Evolutionary conservation across 2,329 filamentous ascomycete species (phyloP), one percentile per base, ranked within the genome.

Genomic region (Nemania serpens): DNA sequence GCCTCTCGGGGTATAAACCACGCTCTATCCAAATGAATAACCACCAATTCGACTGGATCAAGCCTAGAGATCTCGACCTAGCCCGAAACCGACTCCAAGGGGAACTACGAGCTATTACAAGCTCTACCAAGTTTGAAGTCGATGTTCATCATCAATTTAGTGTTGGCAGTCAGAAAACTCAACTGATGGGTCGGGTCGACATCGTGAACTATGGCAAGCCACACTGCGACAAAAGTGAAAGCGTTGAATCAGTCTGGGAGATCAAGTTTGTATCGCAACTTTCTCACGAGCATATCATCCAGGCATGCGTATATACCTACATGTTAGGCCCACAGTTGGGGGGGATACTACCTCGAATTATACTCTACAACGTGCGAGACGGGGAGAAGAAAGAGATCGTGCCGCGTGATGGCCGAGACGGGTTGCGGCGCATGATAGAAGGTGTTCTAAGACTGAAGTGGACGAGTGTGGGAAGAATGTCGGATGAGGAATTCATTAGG

Each of bases 11-110:
- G 3, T 46, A 46, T 46, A 13, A 15, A 3, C 43, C 43, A 9
- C 43, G 43, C 43, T 5, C 15, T 20, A 46, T 29, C 22, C 43
- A 46, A 13, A 46, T 46, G 43, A 29, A 29, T 5, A 29, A 46
- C 25, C 45, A 48, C 25, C 7, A 48, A 34, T 48, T 48, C 45
- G 10, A 48, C 22, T 48, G 45, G 45, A 48, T 48, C n/a, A 48
- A 17, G 29, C 45, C 45, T 34, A 2, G 1, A 34, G 45, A 48
- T 13, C 45, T 48, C n/a, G 25, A 3, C 9, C 22, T 48, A 17
- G 45, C 45, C 9, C 22, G 13, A 48, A 17, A 34, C n/a, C 22
- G 45, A n/a, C 45, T 48, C 7, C 45, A 48, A n/a, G 29, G 5
- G 17, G 45, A 48, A 17, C 45, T 48, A 34, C 18, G 29, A 33